A percentile compares a stretch with the other conserved stretches of the same genome.
phyloP scores from a whole-genome alignment of 305 asterid species.

The Vinca major region DNA sequence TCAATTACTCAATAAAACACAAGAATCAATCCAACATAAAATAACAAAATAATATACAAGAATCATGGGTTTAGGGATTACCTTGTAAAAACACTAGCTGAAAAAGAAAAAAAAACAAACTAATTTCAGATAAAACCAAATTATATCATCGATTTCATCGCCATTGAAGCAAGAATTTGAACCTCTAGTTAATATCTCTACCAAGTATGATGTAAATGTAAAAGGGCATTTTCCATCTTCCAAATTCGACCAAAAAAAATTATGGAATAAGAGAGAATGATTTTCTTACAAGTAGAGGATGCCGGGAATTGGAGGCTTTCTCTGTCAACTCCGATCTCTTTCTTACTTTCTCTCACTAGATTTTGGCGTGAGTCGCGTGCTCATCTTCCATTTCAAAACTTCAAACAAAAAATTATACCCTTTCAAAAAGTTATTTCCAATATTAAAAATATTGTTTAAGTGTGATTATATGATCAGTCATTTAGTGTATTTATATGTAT shows the following conservation, averaged over 20 bases:
- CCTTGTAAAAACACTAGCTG: background rate
- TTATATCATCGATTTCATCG: conserved; percentile 7
- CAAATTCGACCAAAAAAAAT: background rate
- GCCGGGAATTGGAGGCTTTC: conserved; percentile 24
- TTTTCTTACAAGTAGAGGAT: conserved; percentile 36
- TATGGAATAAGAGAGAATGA: conserved; percentile 12
- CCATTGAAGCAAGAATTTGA: conserved; percentile 5
- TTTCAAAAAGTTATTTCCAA: background rate
- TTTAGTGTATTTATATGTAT: too few relatives aligned
- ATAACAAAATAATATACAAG: background rate
- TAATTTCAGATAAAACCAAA: background rate
- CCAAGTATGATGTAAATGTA: background rate
- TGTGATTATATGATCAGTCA: too few relatives aligned
- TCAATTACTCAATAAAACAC: background rate
- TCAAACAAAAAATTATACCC: conserved; percentile 17
- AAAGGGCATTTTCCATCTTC: conserved; percentile 5
- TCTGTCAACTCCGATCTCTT: conserved; percentile 13
- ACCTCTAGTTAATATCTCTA: background rate
- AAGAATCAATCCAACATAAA: background rate
- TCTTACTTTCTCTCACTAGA: background rate
- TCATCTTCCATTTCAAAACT: conserved; percentile 25
- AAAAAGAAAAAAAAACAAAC: conserved; percentile 6
- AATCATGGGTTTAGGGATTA: background rate
- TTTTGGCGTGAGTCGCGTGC: conserved; percentile 31
- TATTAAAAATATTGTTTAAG: too few relatives aligned